Conservation (phyloP, 352 stramenopile species). For the Globisporangium emineosum region DNA sequence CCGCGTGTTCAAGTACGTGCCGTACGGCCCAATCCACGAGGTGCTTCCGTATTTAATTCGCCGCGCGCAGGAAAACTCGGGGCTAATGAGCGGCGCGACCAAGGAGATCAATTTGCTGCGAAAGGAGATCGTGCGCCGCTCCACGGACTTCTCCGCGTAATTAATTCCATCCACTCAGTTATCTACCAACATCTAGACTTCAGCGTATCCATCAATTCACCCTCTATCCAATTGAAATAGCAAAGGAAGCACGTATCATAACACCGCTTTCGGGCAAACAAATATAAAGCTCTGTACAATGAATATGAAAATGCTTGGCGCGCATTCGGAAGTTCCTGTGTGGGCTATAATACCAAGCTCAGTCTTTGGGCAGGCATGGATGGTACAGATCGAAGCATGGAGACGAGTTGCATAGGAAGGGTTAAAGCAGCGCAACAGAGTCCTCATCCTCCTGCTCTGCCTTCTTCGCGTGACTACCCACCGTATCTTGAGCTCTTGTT, state of each 20-base stretch:
- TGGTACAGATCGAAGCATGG: not conserved
- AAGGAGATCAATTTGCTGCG: slow-evolving; percentile 74
- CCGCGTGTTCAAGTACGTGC: slow-evolving; percentile 97
- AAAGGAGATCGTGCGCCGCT: slow-evolving; percentile 64
- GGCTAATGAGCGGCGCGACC: slow-evolving; percentile 79
- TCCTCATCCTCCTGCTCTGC: slow-evolving; percentile 1
- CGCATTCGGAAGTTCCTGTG: not conserved
- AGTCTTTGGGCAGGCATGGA: not conserved
- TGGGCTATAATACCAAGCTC: not conserved
- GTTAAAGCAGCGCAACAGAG: slow-evolving; percentile 12
- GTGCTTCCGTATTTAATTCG: slow-evolving; percentile 97
- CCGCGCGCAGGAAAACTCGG: slow-evolving; percentile 95
- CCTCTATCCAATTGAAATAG: not conserved
- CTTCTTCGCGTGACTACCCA: not conserved
- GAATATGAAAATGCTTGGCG: not conserved
- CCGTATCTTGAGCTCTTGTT: not conserved
- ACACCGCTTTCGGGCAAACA: not conserved
- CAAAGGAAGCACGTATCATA: not conserved
- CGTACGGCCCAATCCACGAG: slow-evolving; percentile 95
- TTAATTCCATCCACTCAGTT: slow-evolving; percentile 3
- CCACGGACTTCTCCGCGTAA: slow-evolving; percentile 8
- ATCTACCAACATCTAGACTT: not conserved
- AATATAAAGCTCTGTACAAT: slow-evolving; percentile 2
- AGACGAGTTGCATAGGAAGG: not conserved
- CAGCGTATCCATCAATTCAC: not conserved